These are phyloP conservation scores for Penicillium antarcticum DNA, from an alignment of 495 filamentous ascomycete species.

Conservation along the genomic window DNA sequence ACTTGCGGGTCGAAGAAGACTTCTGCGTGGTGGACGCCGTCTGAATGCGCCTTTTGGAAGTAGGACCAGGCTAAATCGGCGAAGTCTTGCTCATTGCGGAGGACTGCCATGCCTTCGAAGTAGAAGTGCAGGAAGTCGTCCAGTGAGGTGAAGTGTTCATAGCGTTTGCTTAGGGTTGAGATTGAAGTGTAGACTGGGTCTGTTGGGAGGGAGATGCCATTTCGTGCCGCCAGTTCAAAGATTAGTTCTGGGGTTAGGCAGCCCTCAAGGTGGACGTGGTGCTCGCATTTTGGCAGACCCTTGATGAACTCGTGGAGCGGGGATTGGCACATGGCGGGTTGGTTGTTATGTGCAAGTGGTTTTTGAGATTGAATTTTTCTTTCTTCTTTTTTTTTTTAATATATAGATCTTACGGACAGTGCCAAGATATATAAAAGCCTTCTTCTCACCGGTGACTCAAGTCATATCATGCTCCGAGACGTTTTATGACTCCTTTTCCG, in stretches of 20 bases:
- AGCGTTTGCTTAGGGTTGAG: conserved; percentile 55
- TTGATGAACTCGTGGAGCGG: conserved; percentile 56
- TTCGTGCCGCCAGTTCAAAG: conserved; percentile 62
- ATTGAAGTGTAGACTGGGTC: conserved; percentile 60
- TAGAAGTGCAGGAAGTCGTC: conserved; percentile 80
- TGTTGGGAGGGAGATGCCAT: conserved; percentile 58
- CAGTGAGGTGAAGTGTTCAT: conserved; percentile 62
- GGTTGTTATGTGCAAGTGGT: background rate
- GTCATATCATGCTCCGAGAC: too few species aligned
- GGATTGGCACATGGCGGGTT: conserved; percentile 33
- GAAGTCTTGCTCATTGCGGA: conserved; percentile 60
- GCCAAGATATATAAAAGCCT: background rate
- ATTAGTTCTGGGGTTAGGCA: conserved; percentile 64
- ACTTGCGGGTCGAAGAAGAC: conserved; percentile 81
- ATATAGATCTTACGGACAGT: background rate
- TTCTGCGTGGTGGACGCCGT: conserved; percentile 71
- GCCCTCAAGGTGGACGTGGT: conserved; percentile 77
- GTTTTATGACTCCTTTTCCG: too few species aligned
- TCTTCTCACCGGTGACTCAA: too few species aligned
- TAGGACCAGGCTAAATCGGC: conserved; percentile 73
- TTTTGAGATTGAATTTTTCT: background rate
- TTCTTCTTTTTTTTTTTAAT: too few species aligned
- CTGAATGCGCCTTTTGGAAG: conserved; percentile 58
- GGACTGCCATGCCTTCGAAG: conserved; percentile 70
- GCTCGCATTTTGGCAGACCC: conserved; percentile 73